phyloP scores from a whole-genome alignment of 2,329 filamentous ascomycete species.

The Sporothrix globosa region DNA sequence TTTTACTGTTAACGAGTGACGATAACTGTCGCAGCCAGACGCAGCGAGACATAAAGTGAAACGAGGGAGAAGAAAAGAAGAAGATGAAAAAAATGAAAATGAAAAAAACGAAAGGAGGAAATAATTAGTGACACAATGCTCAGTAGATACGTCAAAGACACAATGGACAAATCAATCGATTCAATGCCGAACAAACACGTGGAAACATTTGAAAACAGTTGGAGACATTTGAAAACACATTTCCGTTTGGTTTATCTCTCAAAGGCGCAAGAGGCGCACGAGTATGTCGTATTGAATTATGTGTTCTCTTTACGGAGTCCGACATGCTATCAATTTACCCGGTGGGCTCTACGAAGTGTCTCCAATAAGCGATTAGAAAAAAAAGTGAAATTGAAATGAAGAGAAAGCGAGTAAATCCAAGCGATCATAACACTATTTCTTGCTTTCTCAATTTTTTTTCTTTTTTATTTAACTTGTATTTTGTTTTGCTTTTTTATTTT shows the following conservation, averaged over 20 bases:
- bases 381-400: background rate
- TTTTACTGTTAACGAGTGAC: slow-evolving; percentile 10
- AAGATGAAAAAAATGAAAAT: background rate
- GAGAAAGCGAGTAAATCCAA: no score
- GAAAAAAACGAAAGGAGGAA: background rate
- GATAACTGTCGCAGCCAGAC: slow-evolving; percentile 1
- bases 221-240: background rate
- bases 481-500: background rate
- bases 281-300: background rate
- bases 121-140: no score
- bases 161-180: background rate
- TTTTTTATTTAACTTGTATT: background rate
- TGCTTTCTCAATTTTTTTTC: background rate
- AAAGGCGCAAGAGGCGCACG: background rate
- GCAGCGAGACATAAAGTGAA: slow-evolving; percentile 7
- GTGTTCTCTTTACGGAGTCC: background rate
- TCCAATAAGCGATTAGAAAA: background rate
- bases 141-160: background rate
- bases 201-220: background rate
- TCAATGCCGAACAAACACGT: background rate
- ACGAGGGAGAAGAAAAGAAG: no score
- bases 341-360: background rate
- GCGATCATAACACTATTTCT: background rate
- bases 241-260: background rate
- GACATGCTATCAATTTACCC: background rate